phyloP scores from a whole-genome alignment of 1,139 yeast genomes.

The Yamadazyma blattariae region DNA sequence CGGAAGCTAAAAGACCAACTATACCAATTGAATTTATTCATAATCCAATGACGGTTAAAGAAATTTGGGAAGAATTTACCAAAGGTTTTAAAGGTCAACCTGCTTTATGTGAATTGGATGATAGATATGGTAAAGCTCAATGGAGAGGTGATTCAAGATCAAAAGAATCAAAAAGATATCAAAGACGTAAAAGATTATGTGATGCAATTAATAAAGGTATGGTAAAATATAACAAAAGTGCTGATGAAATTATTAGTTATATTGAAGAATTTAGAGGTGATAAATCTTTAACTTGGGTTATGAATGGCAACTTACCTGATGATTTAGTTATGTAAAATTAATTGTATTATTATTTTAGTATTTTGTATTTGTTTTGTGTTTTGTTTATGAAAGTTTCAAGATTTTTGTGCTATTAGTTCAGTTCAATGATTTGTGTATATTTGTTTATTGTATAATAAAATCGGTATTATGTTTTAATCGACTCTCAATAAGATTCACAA shows the following conservation, averaged over 20 bases:
- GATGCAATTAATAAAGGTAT: constrained; percentile 46
- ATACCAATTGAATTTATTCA: constrained; percentile 40
- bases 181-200: constrained; percentile 43
- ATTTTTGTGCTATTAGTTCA: constrained; percentile 1
- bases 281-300: constrained; percentile 47
- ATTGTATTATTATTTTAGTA: background rate
- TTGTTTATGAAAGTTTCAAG: background rate
- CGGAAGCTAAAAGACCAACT: constrained; percentile 30
- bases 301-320: constrained; percentile 47
- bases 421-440: constrained; percentile 1
- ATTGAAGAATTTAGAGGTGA: constrained; percentile 46
- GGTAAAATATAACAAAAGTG: constrained; percentile 38
- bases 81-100: constrained; percentile 47
- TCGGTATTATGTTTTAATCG: background rate
- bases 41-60: constrained; percentile 46
- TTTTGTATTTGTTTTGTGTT: background rate
- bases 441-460: constrained; percentile 1
- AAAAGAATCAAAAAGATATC: constrained; percentile 46
- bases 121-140: constrained; percentile 42
- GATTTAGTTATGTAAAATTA: constrained; percentile 22
- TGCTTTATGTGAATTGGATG: constrained; percentile 44
- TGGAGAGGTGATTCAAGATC: constrained; percentile 51
- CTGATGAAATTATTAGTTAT: constrained; percentile 42
- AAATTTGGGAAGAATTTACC: constrained; percentile 46
- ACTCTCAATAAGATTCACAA: no score